Percentiles rank a stretch among this genome's conserved stretches.
These are phyloP conservation scores for Colletotrichum spaethianum DNA, from an alignment of 2,329 filamentous ascomycete species.

Conservation along the genomic window DNA sequence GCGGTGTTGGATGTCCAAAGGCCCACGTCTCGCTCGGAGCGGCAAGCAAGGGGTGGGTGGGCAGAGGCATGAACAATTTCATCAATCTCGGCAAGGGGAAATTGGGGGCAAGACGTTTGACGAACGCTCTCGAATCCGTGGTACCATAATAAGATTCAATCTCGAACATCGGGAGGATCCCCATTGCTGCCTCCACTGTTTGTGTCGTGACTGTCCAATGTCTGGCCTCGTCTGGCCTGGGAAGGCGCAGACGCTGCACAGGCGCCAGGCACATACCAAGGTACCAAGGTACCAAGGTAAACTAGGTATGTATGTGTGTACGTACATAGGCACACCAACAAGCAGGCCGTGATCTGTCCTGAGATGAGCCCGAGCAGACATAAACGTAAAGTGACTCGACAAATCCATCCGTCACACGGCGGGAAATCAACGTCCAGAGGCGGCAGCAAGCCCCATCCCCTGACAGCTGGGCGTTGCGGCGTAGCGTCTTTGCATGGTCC, in stretches of 20 bases:
- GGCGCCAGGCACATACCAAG: neutral
- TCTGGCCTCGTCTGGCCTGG: neutral
- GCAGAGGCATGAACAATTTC: slow-evolving; percentile 30
- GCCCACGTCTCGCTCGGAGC: neutral
- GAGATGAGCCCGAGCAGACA: neutral
- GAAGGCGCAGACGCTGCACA: neutral
- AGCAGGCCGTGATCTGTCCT: neutral
- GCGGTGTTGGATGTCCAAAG: slow-evolving; percentile 3
- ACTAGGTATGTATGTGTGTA: neutral
- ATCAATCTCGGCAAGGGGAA: slow-evolving; percentile 32
- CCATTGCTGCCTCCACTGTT: neutral
- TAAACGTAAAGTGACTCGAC: neutral
- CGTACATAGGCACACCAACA: neutral
- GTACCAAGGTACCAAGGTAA: too few species aligned
- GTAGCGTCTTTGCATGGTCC: slow-evolving; percentile 9
- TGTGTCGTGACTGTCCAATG: neutral
- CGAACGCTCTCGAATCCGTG: neutral
- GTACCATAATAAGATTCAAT: neutral
- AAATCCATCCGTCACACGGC: neutral
- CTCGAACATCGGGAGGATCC: neutral
- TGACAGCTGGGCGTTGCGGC: slow-evolving; percentile 33
- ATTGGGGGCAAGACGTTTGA: slow-evolving; percentile 22
- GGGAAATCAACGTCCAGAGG: neutral
- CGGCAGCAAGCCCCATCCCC: neutral
- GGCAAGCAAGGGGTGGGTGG: slow-evolving; percentile 15